Base-by-base conservation (phyloP, 2,329 filamentous ascomycete species). In the Calycina marina region DNA sequence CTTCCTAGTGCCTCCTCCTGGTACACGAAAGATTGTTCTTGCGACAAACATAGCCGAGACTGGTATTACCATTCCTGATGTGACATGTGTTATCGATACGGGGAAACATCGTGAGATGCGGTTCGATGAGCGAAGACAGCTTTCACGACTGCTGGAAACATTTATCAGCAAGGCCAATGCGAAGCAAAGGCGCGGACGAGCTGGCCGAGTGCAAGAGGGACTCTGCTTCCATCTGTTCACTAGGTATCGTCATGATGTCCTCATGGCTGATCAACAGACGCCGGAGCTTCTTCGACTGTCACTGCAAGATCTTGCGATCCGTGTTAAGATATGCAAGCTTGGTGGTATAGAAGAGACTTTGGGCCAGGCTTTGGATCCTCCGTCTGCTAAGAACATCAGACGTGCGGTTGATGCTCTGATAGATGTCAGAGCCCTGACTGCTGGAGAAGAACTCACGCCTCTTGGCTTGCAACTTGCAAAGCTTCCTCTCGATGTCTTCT, bases 1-100 rank as follows among this genome's bases (percentile, higher is more conserved):
- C 0, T 98, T 98, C 52, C 62, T 83, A 4, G 59, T 93, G 1
- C 90, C 90, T 4, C 84, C 86, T 1, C 67, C 65, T 3, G 88
- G 88, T 1, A 65, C 75, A 35, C 72, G 86, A 40, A 98, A 98
- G 59, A 90, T 98, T 41, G 88, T 98, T 2, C 68, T 98, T 34
- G 86, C 90, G 2, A 98, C 90, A 10, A 98, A 98, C 51, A 98
- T 98, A 53, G 90, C 90, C 4, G 90, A 98, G 55, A 98, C 90
- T 1, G 90, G 90, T 61, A 93, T 98, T 50, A 98, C 90, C 0
- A 98, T 98, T 43, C 90, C 90, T 1, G 90, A 98, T 52, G 83
- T 98, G 17, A 96, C 90, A 1, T 93, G 86, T 46, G 90, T 98
- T 28, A 80, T 98, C 37, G 90, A 98, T 54, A 86, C 85, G 1